phyloP scores from a whole-genome alignment of 1,284 basidiomycete genomes.

The Leccinum fallax region DNA sequence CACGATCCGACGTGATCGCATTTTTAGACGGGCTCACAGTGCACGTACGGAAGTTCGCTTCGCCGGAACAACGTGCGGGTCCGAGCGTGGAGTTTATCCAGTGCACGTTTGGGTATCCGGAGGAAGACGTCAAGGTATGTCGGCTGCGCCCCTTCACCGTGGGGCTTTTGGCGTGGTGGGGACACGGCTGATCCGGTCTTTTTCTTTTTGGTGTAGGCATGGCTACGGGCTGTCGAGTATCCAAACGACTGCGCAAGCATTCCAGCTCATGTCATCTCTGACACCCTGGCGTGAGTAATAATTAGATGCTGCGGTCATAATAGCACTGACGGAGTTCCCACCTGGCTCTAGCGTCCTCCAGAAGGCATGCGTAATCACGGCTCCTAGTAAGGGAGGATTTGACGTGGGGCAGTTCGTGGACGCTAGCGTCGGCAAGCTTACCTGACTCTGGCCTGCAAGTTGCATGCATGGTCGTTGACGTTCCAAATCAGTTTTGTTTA shows the following conservation, averaged over 20 bases:
- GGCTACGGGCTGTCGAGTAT: conserved; percentile 82
- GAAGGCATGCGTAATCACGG: conserved; percentile 28
- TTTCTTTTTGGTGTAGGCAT: conserved; percentile 49
- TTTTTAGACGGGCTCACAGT: conserved; percentile 70
- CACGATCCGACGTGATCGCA: conserved; percentile 48
- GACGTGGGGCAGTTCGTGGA: conserved; percentile 23
- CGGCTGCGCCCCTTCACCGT: neutral
- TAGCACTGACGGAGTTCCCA: conserved; percentile 5
- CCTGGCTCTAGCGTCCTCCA: conserved; percentile 23
- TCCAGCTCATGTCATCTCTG: conserved; percentile 59
- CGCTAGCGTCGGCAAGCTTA: conserved; percentile 16
- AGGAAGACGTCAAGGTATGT: conserved; percentile 72
- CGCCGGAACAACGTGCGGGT: conserved; percentile 56
- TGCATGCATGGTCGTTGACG: neutral
- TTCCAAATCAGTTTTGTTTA: neutral
- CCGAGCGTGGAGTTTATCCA: conserved; percentile 77
- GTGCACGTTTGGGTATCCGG: conserved; percentile 78
- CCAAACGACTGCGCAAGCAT: conserved; percentile 67
- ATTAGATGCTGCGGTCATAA: neutral
- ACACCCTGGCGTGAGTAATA: conserved; percentile 66
- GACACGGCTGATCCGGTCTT: neutral
- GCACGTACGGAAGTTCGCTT: conserved; percentile 73
- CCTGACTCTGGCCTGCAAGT: conserved; percentile 11
- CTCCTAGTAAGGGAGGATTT: conserved; percentile 16
- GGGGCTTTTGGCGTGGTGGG: neutral